Percentiles rank a stretch among this genome's conserved stretches.
These are phyloP conservation scores for Erysimum pusillum DNA, from an alignment of 441 rosid genomes.

Conservation along the genomic window DNA sequence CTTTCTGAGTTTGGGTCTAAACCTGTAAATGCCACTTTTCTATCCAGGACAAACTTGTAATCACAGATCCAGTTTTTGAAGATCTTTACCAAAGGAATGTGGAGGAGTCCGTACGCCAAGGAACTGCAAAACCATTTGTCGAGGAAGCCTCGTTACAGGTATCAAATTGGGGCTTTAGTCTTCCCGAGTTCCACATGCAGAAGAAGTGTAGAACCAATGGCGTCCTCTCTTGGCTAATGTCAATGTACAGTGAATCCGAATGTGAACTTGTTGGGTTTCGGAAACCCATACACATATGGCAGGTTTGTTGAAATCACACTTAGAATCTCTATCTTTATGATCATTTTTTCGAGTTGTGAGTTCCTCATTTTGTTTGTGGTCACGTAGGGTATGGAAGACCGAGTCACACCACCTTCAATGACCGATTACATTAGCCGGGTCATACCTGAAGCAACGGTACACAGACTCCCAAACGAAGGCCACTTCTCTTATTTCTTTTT, in stretches of 20 bases:
- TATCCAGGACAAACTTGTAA: constrained; percentile 65
- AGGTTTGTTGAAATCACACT: constrained; percentile 55
- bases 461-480: constrained; percentile 83
- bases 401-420: constrained; percentile 72
- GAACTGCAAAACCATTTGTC: constrained; percentile 59
- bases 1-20: constrained; percentile 3
- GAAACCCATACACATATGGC: constrained; percentile 77
- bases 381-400: constrained; percentile 85
- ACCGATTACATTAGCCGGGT: constrained; percentile 76
- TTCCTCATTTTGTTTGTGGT: constrained; percentile 20
- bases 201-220: constrained; percentile 64
- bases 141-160: constrained; percentile 67
- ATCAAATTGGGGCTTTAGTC: constrained; percentile 72
- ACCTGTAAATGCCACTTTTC: constrained; percentile 19
- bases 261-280: constrained; percentile 67
- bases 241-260: constrained; percentile 66
- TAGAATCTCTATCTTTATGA: constrained; percentile 2
- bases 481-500: constrained; percentile 85
- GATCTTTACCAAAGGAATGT: constrained; percentile 72
- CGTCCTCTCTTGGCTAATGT: constrained; percentile 70
- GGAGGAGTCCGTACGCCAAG: constrained; percentile 78
- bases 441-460: constrained; percentile 71
- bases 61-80: constrained; percentile 56
- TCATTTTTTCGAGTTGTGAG: constrained; percentile 12
- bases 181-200: constrained; percentile 66